Evolutionary conservation across 441 rosid genomes (phyloP), one percentile per base, ranked within the genome.

Genomic region (Hura crepitans): DNA sequence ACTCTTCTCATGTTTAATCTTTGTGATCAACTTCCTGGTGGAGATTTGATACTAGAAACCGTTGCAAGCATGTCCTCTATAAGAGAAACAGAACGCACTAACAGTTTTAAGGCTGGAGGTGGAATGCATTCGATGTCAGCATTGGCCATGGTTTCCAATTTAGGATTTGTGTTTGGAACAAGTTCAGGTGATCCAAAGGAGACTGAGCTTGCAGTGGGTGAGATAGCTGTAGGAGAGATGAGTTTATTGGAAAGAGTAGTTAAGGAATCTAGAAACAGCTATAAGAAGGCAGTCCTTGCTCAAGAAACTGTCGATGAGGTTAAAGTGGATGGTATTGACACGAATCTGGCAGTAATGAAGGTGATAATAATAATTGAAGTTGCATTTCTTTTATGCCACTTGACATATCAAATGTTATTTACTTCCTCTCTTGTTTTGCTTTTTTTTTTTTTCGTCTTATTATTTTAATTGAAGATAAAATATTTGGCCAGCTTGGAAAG

Each of bases 331-430:
- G 97, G 98, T 35, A 83, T 93, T 72, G 97, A 91, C 77, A 88
- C 97, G 73, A 93, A 93, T 78, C 55, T 89, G 85, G 98, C 97
- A 31, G 92, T 93, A 62, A 93, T 91, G 98, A 91, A 93, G 98
- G 98, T 93, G 84, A 71, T 62, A 57, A 66, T 56, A 22, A n/a
- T 37, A 50, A 68, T 74, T 30, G 28, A 47, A 47, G 45, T 74
- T 74, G 51, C 11, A 17, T 69, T 62, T 72, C 31, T 62, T 11
- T 43, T 65, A 43, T 51, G 37, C 65, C 33, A 56, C 25, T n/a
- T 53, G 66, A 31, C 12, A 43, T 43, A 2, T 2, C 25, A n/a
- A 42, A 58, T 30, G 23, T 5, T 68, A 1, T 27, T 20, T 12
- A 8, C 30, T 28, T 6, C 22, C 53, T 39, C 5, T 30, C 31